These are phyloP conservation scores for Calycina herbarum DNA, from an alignment of 2,329 filamentous ascomycete species.

Conservation along the genomic window DNA sequence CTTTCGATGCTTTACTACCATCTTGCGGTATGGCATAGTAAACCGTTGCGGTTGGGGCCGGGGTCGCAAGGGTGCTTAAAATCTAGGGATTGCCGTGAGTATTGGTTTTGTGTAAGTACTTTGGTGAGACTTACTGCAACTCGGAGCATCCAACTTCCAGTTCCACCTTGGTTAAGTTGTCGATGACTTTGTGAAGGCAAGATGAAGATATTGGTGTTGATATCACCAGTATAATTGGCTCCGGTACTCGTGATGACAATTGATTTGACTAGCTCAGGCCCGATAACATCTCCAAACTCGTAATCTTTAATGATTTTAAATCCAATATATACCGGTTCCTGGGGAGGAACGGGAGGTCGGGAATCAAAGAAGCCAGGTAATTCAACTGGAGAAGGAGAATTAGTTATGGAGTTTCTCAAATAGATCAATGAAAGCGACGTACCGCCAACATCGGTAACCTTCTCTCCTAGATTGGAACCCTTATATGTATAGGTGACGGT, in stretches of 20 bases:
- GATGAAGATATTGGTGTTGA: constrained; percentile 26
- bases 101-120: background rate
- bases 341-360: background rate
- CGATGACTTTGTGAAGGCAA: constrained; percentile 19
- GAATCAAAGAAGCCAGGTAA: background rate
- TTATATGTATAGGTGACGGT: constrained; percentile 22
- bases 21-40: constrained; percentile 2
- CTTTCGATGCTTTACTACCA: background rate
- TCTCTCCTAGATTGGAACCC: background rate
- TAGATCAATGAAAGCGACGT: background rate
- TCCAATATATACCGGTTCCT: constrained; percentile 4
- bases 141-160: constrained; percentile 16
- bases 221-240: constrained; percentile 14
- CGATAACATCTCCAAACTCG: constrained; percentile 20
- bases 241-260: constrained; percentile 15
- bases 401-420: background rate
- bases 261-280: constrained; percentile 10
- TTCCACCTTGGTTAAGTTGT: background rate
- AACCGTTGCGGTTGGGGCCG: background rate
- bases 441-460: background rate
- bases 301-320: constrained; percentile 23
- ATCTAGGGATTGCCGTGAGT: background rate
- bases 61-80: background rate
- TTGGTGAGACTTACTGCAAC: constrained; percentile 19
- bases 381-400: background rate